Base-by-base conservation (phyloP, 129 eudicot genomes). In the Scalesia atractyloides region DNA sequence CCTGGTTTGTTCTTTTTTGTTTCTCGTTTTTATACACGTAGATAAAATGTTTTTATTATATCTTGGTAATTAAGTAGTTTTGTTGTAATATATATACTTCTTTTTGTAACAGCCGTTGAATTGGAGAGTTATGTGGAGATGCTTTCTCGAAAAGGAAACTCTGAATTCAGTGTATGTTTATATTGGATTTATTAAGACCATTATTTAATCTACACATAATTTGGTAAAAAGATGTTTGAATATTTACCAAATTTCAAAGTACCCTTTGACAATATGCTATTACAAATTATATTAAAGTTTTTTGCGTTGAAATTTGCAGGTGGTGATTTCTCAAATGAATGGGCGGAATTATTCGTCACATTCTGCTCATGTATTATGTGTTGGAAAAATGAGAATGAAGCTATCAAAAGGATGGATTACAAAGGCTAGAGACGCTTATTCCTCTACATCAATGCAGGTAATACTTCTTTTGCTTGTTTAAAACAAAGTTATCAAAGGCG, bases 371-470 rank as follows among this genome's bases (percentile, higher is more conserved):
- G 15, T 90, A 53, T 80, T 94, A 77, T 93, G 90, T 68, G 91
- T 90, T 9, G 98, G 98, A 49, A 94, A 86, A 81, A 80, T 82
- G 75, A 90, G 89, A 82, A 84, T 90, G 82, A 94, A 90, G 82
- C 98, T 94, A 15, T 77, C 87, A 44, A 87, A 89, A 83, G 98
- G 97, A 77, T 94, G 98, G 98, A 90, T 94, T 72, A 90, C 96
- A 3, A 94, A 88, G 86, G 91, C 91, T 37, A 87, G 97, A 60
- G 98, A 94, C 9, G 83, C 97, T 0, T 94, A 94, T 82, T 87
- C 96, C 68, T 87, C 92, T 56, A 69, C 86, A 43, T 84, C 98
- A 19, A 94, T 94, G 98, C 98, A 90, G 98, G 98, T 88, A 76
- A 18, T 20, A 64, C 53, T 51, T 47, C n/a, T 15, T 13, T 60